phyloP scores from a whole-genome alignment of 1,139 yeast genomes.

The Pichia inconspicua region DNA sequence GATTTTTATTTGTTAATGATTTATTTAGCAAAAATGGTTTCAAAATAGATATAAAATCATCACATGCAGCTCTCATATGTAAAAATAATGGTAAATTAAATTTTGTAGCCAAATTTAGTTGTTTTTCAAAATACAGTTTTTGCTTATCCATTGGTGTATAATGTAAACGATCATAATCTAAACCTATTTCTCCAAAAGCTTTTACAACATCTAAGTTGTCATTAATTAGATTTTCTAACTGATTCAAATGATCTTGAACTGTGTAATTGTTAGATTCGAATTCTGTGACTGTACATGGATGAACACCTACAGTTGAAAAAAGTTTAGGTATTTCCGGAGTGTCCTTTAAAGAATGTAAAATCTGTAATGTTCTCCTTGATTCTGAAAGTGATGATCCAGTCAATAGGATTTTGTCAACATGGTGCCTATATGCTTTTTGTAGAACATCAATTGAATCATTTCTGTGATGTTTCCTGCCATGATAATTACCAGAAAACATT shows the following conservation, averaged over 20 bases:
- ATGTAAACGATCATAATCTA: slow-evolving; percentile 85
- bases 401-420: slow-evolving; percentile 64
- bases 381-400: slow-evolving; percentile 78
- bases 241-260: slow-evolving; percentile 34
- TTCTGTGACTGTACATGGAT: slow-evolving; percentile 79
- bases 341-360: slow-evolving; percentile 36
- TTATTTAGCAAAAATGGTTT: slow-evolving; percentile 45
- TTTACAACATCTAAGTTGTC: slow-evolving; percentile 46
- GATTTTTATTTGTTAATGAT: slow-evolving; percentile 31
- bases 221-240: slow-evolving; percentile 42
- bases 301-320: slow-evolving; percentile 82
- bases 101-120: slow-evolving; percentile 55
- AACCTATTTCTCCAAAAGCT: slow-evolving; percentile 89
- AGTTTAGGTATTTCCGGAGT: slow-evolving; percentile 27
- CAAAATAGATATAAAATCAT: slow-evolving; percentile 62
- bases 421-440: slow-evolving; percentile 53
- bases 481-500: slow-evolving; percentile 78
- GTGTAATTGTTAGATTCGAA: slow-evolving; percentile 32
- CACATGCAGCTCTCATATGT: slow-evolving; percentile 85
- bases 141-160: slow-evolving; percentile 67
- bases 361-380: slow-evolving; percentile 40
- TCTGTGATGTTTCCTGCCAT: slow-evolving; percentile 56
- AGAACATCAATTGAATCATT: slow-evolving; percentile 61
- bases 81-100: slow-evolving; percentile 69
- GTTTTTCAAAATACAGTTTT: slow-evolving; percentile 55